These are phyloP conservation scores for Salix brachista DNA, from an alignment of 345 rosid species.

Conservation along the genomic window DNA sequence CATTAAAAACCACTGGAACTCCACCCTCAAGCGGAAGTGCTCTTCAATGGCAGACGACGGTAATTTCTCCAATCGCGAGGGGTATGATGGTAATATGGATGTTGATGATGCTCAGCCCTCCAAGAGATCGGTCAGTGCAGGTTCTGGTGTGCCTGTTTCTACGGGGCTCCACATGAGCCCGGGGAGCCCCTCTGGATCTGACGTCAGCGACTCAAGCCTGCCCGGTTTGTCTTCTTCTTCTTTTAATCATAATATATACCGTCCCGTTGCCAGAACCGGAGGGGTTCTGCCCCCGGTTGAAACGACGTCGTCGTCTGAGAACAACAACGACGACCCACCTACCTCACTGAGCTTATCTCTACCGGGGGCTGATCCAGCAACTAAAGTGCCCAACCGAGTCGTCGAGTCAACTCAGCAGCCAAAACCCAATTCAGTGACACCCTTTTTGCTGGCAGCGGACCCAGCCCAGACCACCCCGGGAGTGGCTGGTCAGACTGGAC, in stretches of 20 bases:
- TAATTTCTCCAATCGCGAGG: slow-evolving; percentile 27
- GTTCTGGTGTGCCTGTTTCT: slow-evolving; percentile 38
- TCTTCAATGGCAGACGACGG: slow-evolving; percentile 17
- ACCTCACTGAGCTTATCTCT: slow-evolving; percentile 67
- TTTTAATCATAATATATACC: slow-evolving; percentile 22
- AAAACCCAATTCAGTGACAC: background rate
- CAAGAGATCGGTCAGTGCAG: slow-evolving; percentile 74
- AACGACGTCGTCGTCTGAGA: slow-evolving; percentile 36
- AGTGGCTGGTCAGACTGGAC: background rate
- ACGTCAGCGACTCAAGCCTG: slow-evolving; percentile 60
- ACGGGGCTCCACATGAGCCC: slow-evolving; percentile 65
- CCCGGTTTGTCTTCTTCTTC: slow-evolving; percentile 42
- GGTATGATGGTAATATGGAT: slow-evolving; percentile 51
- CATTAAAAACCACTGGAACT: slow-evolving; percentile 37
- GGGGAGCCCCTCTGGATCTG: slow-evolving; percentile 75
- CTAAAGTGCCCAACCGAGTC: slow-evolving; percentile 37
- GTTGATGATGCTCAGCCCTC: slow-evolving; percentile 40
- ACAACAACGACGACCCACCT: slow-evolving; percentile 41
- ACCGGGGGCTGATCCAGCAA: slow-evolving; percentile 46
- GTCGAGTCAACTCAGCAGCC: slow-evolving; percentile 16
- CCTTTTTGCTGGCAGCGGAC: background rate
- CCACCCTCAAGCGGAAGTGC: slow-evolving; percentile 31
- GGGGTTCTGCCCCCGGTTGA: slow-evolving; percentile 31
- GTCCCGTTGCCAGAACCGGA: slow-evolving; percentile 54
- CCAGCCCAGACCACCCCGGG: background rate